Percentiles rank a stretch among this genome's conserved stretches.
phyloP scores from a whole-genome alignment of 306 rosid genomes.

The Lupinus albus region DNA sequence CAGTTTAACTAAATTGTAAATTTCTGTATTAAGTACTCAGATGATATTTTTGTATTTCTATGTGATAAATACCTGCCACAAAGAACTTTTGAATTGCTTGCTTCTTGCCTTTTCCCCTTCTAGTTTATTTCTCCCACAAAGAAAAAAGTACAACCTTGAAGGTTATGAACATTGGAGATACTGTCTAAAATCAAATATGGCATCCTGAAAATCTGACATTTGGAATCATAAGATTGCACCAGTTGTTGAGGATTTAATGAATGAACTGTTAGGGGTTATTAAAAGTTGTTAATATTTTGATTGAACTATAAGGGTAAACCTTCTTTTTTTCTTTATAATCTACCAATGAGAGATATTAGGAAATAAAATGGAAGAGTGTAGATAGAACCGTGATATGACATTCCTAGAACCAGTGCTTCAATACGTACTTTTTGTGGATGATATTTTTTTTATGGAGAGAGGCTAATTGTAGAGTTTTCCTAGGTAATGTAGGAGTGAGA shows the following conservation, averaged over 20 bases:
- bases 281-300: neutral
- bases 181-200: neutral
- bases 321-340: neutral
- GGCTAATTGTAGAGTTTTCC: neutral
- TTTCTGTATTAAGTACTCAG: neutral
- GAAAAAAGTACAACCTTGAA: neutral
- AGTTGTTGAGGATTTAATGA: neutral
- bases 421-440: neutral
- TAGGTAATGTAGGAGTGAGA: neutral
- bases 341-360: neutral
- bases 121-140: neutral
- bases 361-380: neutral
- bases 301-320: neutral
- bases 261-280: neutral
- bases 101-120: neutral
- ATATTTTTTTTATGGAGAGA: neutral
- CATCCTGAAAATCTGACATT: neutral
- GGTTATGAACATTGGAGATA: conserved; percentile 5
- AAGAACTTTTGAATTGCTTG: conserved; percentile 19
- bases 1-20: conserved; percentile 23
- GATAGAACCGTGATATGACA: neutral
- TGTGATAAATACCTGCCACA: conserved; percentile 12
- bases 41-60: conserved; percentile 25
- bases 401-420: neutral
- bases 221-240: conserved; percentile 1